These are phyloP conservation scores for Hypoxylon rubiginosum DNA, from an alignment of 2,329 filamentous ascomycete genomes.

Conservation along the genomic window DNA sequence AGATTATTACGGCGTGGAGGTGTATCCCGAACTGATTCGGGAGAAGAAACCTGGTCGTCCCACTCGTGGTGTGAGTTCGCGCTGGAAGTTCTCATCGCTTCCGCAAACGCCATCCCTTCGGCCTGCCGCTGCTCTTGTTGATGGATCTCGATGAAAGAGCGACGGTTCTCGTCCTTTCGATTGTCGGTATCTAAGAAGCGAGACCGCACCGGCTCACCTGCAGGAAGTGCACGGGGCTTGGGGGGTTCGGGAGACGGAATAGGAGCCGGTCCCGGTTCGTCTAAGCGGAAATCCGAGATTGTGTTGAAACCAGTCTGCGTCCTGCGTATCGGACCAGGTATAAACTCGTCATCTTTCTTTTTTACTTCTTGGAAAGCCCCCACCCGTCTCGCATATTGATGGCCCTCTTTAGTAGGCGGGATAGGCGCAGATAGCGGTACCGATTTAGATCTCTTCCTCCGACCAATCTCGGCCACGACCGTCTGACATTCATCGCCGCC, in stretches of 20 bases:
- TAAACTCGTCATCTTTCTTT: slow-evolving; percentile 61
- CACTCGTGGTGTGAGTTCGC: slow-evolving; percentile 51
- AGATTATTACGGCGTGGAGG: slow-evolving; percentile 36
- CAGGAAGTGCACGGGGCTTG: slow-evolving; percentile 50
- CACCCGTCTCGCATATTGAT: slow-evolving; percentile 46
- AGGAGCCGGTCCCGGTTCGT: slow-evolving; percentile 36
- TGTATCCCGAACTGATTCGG: slow-evolving; percentile 45
- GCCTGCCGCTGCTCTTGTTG: slow-evolving; percentile 72
- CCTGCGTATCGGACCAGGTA: slow-evolving; percentile 67
- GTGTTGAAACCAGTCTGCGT: slow-evolving; percentile 69
- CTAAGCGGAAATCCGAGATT: slow-evolving; percentile 46
- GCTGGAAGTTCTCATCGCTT: slow-evolving; percentile 59
- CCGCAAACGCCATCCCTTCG: slow-evolving; percentile 70
- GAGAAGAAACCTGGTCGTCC: slow-evolving; percentile 51
- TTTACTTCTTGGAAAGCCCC: slow-evolving; percentile 44
- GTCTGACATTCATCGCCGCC: slow-evolving; percentile 88
- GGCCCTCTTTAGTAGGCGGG: slow-evolving; percentile 50
- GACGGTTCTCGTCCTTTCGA: slow-evolving; percentile 66
- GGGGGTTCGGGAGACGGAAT: slow-evolving; percentile 43
- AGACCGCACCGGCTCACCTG: slow-evolving; percentile 49
- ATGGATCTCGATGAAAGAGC: slow-evolving; percentile 70
- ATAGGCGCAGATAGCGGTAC: slow-evolving; percentile 53
- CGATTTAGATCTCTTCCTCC: slow-evolving; percentile 62
- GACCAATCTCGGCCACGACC: slow-evolving; percentile 79
- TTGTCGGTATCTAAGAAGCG: slow-evolving; percentile 54